Base-by-base conservation (phyloP, 2,329 filamentous ascomycete genomes). In the Talaromyces sp. region DNA sequence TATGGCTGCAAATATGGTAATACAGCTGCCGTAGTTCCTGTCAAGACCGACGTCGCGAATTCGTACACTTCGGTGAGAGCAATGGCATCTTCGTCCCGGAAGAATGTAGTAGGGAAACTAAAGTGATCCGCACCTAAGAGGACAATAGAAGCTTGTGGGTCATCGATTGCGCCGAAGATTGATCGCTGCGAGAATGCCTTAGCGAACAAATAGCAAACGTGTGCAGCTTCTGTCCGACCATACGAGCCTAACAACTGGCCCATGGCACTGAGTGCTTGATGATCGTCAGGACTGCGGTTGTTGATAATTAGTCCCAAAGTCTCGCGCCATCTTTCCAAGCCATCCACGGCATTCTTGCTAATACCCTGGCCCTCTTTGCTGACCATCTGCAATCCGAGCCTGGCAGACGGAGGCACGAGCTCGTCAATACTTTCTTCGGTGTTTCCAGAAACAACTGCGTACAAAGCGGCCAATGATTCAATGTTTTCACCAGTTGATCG, bases 21-120 rank as follows among this genome's bases (percentile, higher is more conserved):
- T 47, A 85, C 84, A 39, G 87, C 81, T 0, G 83, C 77, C 24
- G 83, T 80, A 2, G 85, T 83, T 33, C 83, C 82, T 24, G 85
- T 85, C 2, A 89, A 83, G 14, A 98, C 84, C 10, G 91, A 91
- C 11, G 92, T 82, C 0, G 91, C 93, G 75, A 92, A 98, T 75
- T 99, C 95, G 72, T 96, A 98, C 0, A 97, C 88, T 76, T 99
- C 95, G 49, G 92, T 98, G n/a, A 99, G 85, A 60, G 97, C 83
- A n/a, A 97, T 86, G 3, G 92, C 86, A 73, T 98, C 93, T 7
- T 91, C 85, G 71, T 98, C 93, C 68, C 89, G 87, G 62, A 89
- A 88, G 68, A 93, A 89, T 60, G 91, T 88, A 60, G 89, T 85
- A 7, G 87, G 85, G 66, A 90, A 86, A 57, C 86, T 86, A 66